Evolutionary conservation across 495 filamentous ascomycete species (phyloP), one percentile per base, ranked within the genome.

Genomic region (Alectoria sarmentosa): DNA sequence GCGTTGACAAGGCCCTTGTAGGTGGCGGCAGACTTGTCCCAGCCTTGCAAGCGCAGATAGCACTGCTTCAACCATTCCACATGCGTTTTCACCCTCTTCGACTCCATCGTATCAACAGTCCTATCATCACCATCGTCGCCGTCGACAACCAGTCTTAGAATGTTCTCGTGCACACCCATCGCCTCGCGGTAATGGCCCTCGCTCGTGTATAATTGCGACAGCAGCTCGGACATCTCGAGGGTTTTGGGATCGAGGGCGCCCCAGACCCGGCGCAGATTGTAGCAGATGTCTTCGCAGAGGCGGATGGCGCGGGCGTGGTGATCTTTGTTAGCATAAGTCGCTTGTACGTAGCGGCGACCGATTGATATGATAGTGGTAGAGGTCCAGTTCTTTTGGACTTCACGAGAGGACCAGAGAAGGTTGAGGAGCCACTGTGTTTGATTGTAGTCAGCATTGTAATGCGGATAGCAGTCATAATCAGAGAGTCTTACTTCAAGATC

Each of bases 211-310:
- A 88, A 75, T 0, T 76, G 76, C 0, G 83, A 82, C 0, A 88
- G 78, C 48, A 86, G 77, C 64, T 80, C 76, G 37, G 76, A 78
- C 78, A 85, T 82, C 13, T 81, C 76, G 30, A 87, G 72, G 0
- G 84, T 80, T 26, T 82, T 77, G 8, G 72, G 72, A 67, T 88
- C 82, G 7, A 81, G 76, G 32, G 78, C 77, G 23, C 83, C 83
- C 69, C 80, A 83, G 9, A 80, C 79, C 49, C 83, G 81, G 10
- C 83, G 82, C 58, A 88, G 75, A 62, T 88, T 88, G 74, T 88
- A 86, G 72, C 80, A 83, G 66, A 88, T 83, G 67, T 80, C 81
- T 58, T 84, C 81, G 70, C 80, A 80, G 0, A 88, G 76, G 26
- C 79, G 77, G 63, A 83, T 82, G 28, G 84, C 81, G 5, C 73